Percentiles rank a stretch among this genome's conserved stretches.
phyloP scores from a whole-genome alignment of 139 green algal genomes.

The Chlorella vulgaris region DNA sequence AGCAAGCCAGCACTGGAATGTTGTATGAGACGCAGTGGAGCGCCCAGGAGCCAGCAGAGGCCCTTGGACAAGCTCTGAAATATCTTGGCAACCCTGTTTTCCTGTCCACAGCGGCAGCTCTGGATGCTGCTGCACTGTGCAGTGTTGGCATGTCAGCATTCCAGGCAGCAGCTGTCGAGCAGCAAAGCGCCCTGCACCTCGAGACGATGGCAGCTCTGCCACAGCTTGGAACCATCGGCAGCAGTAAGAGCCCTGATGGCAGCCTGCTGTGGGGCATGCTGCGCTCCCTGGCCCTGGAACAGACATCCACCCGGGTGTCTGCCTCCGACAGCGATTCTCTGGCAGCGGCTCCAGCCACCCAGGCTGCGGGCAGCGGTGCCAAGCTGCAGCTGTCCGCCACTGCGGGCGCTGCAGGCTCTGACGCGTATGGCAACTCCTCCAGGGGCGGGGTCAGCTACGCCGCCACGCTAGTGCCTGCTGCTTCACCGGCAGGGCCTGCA shows the following conservation, averaged over 20 bases:
- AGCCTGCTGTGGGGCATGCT: conserved; percentile 45
- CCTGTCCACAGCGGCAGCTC: background rate
- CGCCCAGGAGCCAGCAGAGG: background rate
- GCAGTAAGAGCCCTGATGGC: background rate
- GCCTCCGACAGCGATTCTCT: conserved; percentile 8
- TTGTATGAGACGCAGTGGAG: conserved; percentile 13
- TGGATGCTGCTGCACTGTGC: background rate
- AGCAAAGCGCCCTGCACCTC: conserved; percentile 1
- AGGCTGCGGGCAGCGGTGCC: background rate
- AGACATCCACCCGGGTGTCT: background rate
- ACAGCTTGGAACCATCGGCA: background rate
- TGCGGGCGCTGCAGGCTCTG: background rate
- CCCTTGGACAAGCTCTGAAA: background rate
- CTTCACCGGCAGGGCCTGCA: background rate
- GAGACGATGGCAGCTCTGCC: background rate
- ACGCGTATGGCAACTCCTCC: conserved; percentile 5
- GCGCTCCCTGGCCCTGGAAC: conserved; percentile 24
- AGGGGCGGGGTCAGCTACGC: background rate
- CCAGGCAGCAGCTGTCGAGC: background rate
- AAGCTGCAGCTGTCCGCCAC: background rate
- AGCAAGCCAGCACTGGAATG: background rate
- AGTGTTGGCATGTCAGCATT: conserved; percentile 8
- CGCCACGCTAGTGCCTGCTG: conserved; percentile 7
- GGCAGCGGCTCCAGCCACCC: too few relatives aligned
- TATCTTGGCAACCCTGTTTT: background rate